Conservation (phyloP, 805 yeast species). For the Lipomyces orientalis region DNA sequence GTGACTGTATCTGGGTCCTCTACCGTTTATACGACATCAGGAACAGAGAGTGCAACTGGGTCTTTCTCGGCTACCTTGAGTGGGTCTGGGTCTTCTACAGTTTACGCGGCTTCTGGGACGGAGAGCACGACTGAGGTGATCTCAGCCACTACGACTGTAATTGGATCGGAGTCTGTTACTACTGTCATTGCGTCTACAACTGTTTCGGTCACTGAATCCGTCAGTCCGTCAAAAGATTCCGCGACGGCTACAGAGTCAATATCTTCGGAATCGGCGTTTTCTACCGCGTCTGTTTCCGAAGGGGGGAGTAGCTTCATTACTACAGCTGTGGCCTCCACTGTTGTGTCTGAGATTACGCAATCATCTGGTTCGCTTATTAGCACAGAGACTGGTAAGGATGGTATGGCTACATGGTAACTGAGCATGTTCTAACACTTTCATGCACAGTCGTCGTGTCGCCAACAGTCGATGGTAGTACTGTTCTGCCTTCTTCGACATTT, state of each 20-base stretch:
- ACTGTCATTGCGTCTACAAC: background rate
- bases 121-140: background rate
- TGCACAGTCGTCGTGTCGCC: background rate
- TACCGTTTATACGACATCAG: background rate
- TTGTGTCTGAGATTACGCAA: background rate
- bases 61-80: background rate
- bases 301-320: background rate
- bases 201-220: background rate
- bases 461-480: background rate
- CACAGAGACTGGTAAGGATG: background rate
- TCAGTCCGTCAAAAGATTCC: background rate
- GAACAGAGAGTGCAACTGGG: background rate
- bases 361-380: background rate
- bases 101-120: background rate
- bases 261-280: background rate
- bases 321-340: background rate
- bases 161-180: background rate
- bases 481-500: background rate
- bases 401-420: background rate
- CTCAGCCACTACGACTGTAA: background rate
- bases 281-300: background rate
- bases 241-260: background rate
- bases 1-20: background rate
- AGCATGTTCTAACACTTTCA: background rate
- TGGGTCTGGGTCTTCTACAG: too few species aligned